phyloP scores from a whole-genome alignment of 2,329 filamentous ascomycete genomes.

The Sarocladiaceae sp. region DNA sequence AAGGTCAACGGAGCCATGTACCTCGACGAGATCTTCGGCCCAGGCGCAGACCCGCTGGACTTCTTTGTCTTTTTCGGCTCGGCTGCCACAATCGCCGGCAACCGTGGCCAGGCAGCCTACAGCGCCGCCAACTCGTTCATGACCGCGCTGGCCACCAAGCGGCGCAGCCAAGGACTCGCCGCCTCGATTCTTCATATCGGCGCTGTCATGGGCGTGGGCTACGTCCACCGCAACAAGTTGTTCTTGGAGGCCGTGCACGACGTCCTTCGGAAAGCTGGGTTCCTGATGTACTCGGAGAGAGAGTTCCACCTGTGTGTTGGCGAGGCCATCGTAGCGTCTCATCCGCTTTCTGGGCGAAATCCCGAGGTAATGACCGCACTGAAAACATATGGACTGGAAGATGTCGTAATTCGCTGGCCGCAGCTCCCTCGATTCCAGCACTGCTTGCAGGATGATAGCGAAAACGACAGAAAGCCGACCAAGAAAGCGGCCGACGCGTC shows the following conservation, averaged over 20 bases:
- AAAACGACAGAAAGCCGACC: no score
- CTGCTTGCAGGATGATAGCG: no score
- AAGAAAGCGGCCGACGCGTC: no score
- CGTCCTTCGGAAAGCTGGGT: constrained; percentile 9
- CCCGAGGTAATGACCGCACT: no score
- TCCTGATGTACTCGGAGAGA: constrained; percentile 19
- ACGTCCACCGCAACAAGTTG: constrained; percentile 23
- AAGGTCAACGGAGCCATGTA: constrained; percentile 29
- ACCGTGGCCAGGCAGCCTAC: constrained; percentile 39
- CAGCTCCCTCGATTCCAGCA: no score
- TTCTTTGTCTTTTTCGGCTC: constrained; percentile 35
- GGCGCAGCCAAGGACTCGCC: constrained; percentile 28
- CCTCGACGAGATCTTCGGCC: constrained; percentile 26
- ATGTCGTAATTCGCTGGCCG: no score
- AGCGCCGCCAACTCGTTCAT: constrained; percentile 41
- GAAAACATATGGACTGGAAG: no score
- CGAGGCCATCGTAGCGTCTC: no score
- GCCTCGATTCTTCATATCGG: constrained; percentile 35
- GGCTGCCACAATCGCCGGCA: constrained; percentile 21
- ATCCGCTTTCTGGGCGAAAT: no score
- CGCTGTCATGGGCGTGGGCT: constrained; percentile 36
- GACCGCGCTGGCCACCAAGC: constrained; percentile 28
- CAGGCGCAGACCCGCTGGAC: constrained; percentile 23
- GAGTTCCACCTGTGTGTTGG: no score
- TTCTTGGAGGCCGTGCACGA: background rate